A percentile compares a stretch with the other conserved stretches of the same genome.
phyloP scores from a whole-genome alignment of 805 yeast species.

The Lipomyces sp. region DNA sequence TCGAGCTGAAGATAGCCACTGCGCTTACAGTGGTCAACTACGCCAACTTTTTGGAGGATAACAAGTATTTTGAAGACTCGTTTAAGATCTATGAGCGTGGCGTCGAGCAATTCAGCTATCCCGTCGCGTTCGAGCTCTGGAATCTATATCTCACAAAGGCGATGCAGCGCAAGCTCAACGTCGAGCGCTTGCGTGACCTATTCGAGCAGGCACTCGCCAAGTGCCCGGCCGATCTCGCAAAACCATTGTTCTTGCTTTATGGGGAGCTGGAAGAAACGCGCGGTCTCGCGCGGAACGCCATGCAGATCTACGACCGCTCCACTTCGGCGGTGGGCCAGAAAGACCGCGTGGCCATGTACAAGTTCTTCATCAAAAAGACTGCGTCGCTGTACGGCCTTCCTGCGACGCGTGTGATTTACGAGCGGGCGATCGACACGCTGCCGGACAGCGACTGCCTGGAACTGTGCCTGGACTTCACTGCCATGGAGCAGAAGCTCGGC shows the following conservation, averaged over 20 bases:
- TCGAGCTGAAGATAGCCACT: slow-evolving; percentile 62
- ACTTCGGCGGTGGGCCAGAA: slow-evolving; percentile 38
- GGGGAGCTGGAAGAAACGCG: slow-evolving; percentile 57
- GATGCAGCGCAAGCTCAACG: slow-evolving; percentile 38
- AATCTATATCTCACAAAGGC: slow-evolving; percentile 58
- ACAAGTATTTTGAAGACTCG: slow-evolving; percentile 47
- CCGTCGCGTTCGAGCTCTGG: slow-evolving; percentile 69
- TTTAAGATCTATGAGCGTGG: slow-evolving; percentile 69
- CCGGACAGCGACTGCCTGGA: slow-evolving; percentile 44
- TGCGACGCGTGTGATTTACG: slow-evolving; percentile 49
- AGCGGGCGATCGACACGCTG: slow-evolving; percentile 50
- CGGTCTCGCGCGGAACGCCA: slow-evolving; percentile 52
- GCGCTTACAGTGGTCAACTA: slow-evolving; percentile 64
- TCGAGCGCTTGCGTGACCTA: slow-evolving; percentile 63
- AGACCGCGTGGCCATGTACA: slow-evolving; percentile 44
- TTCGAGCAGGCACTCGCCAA: slow-evolving; percentile 64
- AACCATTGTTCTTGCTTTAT: slow-evolving; percentile 53
- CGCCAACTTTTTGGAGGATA: slow-evolving; percentile 56
- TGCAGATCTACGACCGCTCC: slow-evolving; percentile 48
- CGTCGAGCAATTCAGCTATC: slow-evolving; percentile 55
- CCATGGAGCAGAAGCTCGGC: slow-evolving; percentile 51
- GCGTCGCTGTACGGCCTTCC: slow-evolving; percentile 43
- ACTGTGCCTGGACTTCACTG: slow-evolving; percentile 54
- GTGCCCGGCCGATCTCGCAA: slow-evolving; percentile 50
- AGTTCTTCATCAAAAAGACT: slow-evolving; percentile 44